Evolutionary conservation across 768 basidiomycete genomes (phyloP).

Genomic region (Lactifluus piperatus): DNA sequence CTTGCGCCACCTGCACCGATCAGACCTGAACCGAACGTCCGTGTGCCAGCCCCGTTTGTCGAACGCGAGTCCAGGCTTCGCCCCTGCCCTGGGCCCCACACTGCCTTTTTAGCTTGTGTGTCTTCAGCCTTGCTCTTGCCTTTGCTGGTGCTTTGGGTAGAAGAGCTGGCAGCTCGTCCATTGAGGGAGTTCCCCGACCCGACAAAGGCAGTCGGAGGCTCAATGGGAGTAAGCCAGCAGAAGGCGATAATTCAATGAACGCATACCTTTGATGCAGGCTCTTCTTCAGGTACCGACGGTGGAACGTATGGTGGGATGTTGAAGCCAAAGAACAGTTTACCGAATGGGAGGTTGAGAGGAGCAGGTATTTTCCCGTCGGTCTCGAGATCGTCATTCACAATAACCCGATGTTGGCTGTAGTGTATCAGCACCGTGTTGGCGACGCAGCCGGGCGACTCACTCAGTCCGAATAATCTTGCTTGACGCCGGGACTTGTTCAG

Average conservation of each 20-base stretch:
- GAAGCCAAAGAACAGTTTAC: conserved; percentile 96
- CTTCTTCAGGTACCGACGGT: conserved; percentile 26
- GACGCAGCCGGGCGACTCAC: conserved; percentile 40
- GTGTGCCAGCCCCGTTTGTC: conserved; percentile 30
- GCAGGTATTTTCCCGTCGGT: conserved; percentile 76
- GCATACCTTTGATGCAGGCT: conserved; percentile 18
- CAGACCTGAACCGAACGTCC: conserved; percentile 28
- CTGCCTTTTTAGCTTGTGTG: conserved; percentile 17
- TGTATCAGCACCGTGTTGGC: conserved; percentile 17
- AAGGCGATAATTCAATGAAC: neutral
- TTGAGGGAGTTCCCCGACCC: conserved; percentile 64
- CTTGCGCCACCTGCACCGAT: conserved; percentile 50
- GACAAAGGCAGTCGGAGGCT: conserved; percentile 44
- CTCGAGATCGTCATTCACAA: conserved; percentile 74
- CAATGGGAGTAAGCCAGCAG: neutral
- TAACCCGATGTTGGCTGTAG: conserved; percentile 67
- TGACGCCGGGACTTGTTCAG: conserved; percentile 65
- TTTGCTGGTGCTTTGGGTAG: conserved; percentile 41
- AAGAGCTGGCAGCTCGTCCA: conserved; percentile 37
- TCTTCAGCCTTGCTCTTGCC: conserved; percentile 30
- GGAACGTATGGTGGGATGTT: conserved; percentile 63
- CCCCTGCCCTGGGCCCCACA: conserved; percentile 36
- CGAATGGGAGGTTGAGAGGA: conserved; percentile 82
- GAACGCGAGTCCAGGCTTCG: conserved; percentile 34
- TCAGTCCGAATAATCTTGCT: conserved; percentile 90